Conservation (phyloP, 495 filamentous ascomycete species). For the Astrothelium subdiscretum region DNA sequence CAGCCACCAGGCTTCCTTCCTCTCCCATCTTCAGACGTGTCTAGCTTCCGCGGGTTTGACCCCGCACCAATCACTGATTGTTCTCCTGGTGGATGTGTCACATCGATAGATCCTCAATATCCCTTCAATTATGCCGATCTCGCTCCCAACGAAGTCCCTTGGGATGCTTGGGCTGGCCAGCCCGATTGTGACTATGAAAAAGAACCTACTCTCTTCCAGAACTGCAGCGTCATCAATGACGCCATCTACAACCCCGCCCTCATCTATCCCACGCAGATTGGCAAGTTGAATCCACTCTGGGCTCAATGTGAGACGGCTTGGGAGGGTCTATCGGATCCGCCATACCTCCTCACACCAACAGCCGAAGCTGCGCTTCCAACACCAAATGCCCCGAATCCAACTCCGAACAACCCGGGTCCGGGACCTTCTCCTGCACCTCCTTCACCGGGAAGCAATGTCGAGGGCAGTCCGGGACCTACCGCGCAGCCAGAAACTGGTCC, state of each 20-base stretch:
- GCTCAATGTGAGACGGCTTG: neutral
- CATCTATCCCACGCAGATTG: neutral
- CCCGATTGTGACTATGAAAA: neutral
- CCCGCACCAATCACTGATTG: neutral
- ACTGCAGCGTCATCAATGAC: neutral
- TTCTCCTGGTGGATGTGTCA: no score
- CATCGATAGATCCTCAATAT: neutral
- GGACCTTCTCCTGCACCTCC: neutral
- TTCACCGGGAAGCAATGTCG: neutral
- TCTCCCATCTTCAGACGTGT: neutral
- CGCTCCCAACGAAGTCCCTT: neutral
- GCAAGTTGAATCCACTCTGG: neutral
- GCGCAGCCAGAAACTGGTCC: neutral
- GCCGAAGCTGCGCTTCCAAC: neutral
- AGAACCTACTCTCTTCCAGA: neutral
- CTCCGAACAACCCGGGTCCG: no score
- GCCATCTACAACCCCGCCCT: neutral
- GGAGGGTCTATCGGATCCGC: neutral
- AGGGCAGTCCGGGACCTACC: neutral
- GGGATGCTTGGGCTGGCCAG: neutral
- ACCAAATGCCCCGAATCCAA: neutral
- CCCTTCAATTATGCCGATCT: neutral
- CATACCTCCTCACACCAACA: neutral
- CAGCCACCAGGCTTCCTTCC: neutral
- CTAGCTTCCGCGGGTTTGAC: neutral